Evolutionary conservation across 352 stramenopile species (phyloP).

Genomic region (Phytopythium delawarense): DNA sequence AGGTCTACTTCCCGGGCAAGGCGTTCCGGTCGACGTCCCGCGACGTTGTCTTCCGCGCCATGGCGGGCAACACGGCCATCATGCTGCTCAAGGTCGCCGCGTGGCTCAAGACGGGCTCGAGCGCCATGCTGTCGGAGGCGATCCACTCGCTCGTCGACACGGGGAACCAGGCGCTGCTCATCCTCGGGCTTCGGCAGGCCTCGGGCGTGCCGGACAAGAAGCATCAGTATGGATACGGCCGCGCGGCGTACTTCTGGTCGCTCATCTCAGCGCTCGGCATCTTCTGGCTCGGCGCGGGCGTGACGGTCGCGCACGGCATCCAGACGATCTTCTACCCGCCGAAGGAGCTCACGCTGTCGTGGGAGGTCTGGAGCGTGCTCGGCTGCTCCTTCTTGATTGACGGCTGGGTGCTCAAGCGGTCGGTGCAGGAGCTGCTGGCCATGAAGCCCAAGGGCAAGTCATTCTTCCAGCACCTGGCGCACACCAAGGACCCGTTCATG

Average conservation of each 20-base stretch:
- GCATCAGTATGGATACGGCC: conserved; percentile 97
- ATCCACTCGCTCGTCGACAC: conserved; percentile 97
- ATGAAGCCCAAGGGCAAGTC: conserved; percentile 74
- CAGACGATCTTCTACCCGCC: conserved; percentile 77
- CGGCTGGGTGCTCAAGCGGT: conserved; percentile 93
- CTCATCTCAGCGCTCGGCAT: conserved; percentile 97
- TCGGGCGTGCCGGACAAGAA: conserved; percentile 88
- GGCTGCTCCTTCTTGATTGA: conserved; percentile 94
- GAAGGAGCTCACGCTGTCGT: conserved; percentile 61
- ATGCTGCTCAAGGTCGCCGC: conserved; percentile 76
- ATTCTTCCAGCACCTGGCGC: conserved; percentile 61
- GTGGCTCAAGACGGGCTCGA: conserved; percentile 90
- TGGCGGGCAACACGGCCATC: conserved; percentile 95
- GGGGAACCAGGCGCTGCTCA: conserved; percentile 94
- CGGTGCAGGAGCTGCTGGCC: conserved; percentile 77
- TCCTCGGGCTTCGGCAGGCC: conserved; percentile 80
- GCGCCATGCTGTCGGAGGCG: conserved; percentile 96
- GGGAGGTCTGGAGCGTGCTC: conserved; percentile 95
- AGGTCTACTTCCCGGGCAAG: conserved; percentile 82
- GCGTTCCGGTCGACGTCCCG: conserved; percentile 71
- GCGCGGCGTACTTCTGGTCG: conserved; percentile 98
- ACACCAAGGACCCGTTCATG: conserved; percentile 94
- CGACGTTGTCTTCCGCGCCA: conserved; percentile 82
- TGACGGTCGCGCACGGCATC: conserved; percentile 92
- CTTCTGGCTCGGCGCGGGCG: conserved; percentile 95